Conservation (phyloP, 176 grass and related monocot species). For the Urochloa ruziziensis region DNA sequence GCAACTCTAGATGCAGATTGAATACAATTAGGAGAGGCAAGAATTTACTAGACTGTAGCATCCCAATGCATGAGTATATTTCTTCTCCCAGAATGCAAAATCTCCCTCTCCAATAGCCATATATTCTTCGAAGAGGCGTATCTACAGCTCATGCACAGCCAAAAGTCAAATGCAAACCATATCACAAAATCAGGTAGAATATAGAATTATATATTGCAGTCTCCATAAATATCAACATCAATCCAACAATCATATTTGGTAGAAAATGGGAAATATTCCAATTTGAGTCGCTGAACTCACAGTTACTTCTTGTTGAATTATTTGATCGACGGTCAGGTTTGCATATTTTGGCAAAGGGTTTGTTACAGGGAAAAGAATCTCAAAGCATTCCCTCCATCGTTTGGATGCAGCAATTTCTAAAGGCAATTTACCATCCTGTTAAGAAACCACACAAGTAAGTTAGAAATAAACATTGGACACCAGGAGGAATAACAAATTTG, state of each 20-base stretch:
- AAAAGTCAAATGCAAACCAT: not conserved
- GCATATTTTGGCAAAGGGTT: not conserved
- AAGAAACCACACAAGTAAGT: not conserved
- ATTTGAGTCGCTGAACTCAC: not conserved
- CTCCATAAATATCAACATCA: not conserved
- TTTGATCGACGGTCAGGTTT: not conserved
- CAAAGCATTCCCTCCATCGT: constrained; percentile 6
- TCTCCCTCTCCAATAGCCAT: not conserved
- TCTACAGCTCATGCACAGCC: constrained; percentile 6
- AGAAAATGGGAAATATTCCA: not conserved
- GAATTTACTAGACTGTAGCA: not conserved
- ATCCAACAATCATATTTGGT: not conserved
- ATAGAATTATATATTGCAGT: not conserved
- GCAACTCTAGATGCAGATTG: not conserved
- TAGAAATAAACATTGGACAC: constrained; percentile 2
- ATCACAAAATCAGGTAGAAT: not conserved
- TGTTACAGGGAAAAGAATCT: constrained; percentile 8
- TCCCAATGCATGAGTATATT: not conserved
- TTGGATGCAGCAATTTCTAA: constrained; percentile 19
- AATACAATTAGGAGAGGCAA: not conserved
- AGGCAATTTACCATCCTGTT: constrained; percentile 20
- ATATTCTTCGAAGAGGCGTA: not conserved
- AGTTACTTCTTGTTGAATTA: not conserved
- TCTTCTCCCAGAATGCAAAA: not conserved
- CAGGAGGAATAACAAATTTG: not conserved